A percentile compares a stretch with the other conserved stretches of the same genome.
phyloP scores from a whole-genome alignment of 495 filamentous ascomycete genomes.

The Podospora pseudoanserina region DNA sequence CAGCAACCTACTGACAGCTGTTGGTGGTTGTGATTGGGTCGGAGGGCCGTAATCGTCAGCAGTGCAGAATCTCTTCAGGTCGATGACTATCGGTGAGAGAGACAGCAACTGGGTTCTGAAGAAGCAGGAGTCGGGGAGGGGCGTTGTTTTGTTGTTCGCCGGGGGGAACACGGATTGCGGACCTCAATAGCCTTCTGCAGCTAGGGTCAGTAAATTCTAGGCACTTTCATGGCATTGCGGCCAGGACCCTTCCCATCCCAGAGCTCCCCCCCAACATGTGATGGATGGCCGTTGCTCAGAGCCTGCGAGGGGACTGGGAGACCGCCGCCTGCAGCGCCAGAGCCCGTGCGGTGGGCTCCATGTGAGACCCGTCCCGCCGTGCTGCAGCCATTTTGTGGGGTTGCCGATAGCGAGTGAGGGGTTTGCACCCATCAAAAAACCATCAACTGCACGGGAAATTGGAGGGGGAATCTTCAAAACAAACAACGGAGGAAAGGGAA shows the following conservation, averaged over 20 bases:
- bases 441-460: slow-evolving; percentile 18
- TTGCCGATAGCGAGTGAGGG: neutral
- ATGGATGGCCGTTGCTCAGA: no score
- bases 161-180: neutral
- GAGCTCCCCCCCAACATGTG: neutral
- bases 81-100: neutral
- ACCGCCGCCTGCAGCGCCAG: neutral
- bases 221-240: neutral
- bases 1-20: neutral
- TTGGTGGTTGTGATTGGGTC: slow-evolving; percentile 15
- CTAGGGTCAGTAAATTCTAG: neutral
- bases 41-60: slow-evolving; percentile 1
- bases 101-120: neutral
- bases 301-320: neutral
- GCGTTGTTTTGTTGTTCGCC: neutral
- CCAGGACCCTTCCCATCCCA: neutral
- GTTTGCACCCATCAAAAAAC: neutral
- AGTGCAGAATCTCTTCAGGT: neutral
- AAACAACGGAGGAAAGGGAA: neutral
- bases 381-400: neutral
- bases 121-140: neutral
- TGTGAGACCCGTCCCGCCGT: neutral
- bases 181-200: neutral
- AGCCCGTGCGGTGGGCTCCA: neutral
- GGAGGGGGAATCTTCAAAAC: slow-evolving; percentile 14